Conservation (phyloP, 1,284 basidiomycete species). For the Afroboletus lepidellus region DNA sequence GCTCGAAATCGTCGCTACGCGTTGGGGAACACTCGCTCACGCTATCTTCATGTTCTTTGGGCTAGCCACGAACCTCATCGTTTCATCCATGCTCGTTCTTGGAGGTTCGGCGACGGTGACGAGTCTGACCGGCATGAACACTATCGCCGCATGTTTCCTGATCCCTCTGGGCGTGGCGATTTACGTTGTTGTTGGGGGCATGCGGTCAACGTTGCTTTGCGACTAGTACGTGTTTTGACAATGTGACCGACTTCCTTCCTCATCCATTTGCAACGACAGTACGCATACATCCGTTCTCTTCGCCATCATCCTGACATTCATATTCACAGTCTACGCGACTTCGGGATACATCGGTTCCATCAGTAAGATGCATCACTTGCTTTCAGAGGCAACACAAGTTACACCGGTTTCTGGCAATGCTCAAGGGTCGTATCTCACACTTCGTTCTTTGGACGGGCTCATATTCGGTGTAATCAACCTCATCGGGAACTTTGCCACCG, state of each 20-base stretch:
- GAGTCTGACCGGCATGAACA: conserved; percentile 79
- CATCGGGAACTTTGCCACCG: conserved; percentile 80
- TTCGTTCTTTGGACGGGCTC: conserved; percentile 78
- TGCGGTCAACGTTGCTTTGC: conserved; percentile 58
- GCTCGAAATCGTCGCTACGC: conserved; percentile 55
- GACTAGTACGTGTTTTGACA: conserved; percentile 47
- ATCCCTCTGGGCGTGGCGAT: conserved; percentile 62
- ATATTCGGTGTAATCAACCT: conserved; percentile 90
- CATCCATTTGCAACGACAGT: conserved; percentile 36
- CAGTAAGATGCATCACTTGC: conserved; percentile 55
- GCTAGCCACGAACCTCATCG: conserved; percentile 76
- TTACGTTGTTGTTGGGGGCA: conserved; percentile 62
- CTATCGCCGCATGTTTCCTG: conserved; percentile 80
- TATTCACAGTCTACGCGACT: conserved; percentile 78
- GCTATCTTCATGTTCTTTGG: conserved; percentile 78
- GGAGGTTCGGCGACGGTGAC: conserved; percentile 80
- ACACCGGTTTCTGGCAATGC: conserved; percentile 64
- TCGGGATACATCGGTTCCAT: conserved; percentile 61
- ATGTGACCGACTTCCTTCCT: conserved; percentile 22
- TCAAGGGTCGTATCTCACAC: conserved; percentile 71
- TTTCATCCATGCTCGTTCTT: conserved; percentile 57
- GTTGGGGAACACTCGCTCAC: conserved; percentile 79
- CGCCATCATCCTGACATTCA: conserved; percentile 72
- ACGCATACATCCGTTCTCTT: conserved; percentile 82
- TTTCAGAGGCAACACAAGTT: conserved; percentile 46